Evolutionary conservation across 2,329 filamentous ascomycete genomes (phyloP).

Genomic region (Cladobotryum mycophilum): DNA sequence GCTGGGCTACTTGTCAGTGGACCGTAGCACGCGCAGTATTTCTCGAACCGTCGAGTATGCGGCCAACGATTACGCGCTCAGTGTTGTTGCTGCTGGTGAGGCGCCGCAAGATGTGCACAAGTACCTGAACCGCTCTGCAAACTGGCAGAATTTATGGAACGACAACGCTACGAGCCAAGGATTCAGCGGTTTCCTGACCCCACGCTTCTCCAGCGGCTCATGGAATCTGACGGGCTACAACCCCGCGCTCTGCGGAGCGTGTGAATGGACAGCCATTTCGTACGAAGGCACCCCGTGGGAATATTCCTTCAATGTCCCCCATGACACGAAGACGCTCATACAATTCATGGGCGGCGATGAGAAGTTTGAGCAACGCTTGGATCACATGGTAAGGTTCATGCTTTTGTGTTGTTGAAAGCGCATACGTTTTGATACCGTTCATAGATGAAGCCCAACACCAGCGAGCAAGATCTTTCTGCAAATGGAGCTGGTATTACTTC

Average conservation of each 20-base stretch:
- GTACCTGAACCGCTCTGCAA: conserved; percentile 36
- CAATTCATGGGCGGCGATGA: conserved; percentile 43
- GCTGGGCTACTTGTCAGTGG: conserved; percentile 49
- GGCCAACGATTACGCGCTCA: conserved; percentile 52
- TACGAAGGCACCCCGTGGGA: conserved; percentile 23
- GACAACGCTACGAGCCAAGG: conserved; percentile 36
- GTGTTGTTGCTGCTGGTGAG: conserved; percentile 30
- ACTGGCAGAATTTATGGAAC: conserved; percentile 58
- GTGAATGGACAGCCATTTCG: not conserved
- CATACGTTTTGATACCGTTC: no score
- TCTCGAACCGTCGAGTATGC: conserved; percentile 52
- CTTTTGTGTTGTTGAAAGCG: no score
- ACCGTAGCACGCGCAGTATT: conserved; percentile 42
- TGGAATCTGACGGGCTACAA: not conserved
- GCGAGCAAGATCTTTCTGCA: conserved; percentile 32
- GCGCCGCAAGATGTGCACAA: conserved; percentile 40
- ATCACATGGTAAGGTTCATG: conserved; percentile 23
- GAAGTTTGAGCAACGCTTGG: conserved; percentile 43
- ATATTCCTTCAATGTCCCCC: conserved; percentile 52
- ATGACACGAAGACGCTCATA: conserved; percentile 51
- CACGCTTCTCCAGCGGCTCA: conserved; percentile 5
- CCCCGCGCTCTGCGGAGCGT: no score
- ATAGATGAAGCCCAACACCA: no score
- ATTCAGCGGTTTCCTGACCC: conserved; percentile 5
- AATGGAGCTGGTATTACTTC: conserved; percentile 31